phyloP scores from a whole-genome alignment of 2,329 filamentous ascomycete species.

The Alternaria solani region DNA sequence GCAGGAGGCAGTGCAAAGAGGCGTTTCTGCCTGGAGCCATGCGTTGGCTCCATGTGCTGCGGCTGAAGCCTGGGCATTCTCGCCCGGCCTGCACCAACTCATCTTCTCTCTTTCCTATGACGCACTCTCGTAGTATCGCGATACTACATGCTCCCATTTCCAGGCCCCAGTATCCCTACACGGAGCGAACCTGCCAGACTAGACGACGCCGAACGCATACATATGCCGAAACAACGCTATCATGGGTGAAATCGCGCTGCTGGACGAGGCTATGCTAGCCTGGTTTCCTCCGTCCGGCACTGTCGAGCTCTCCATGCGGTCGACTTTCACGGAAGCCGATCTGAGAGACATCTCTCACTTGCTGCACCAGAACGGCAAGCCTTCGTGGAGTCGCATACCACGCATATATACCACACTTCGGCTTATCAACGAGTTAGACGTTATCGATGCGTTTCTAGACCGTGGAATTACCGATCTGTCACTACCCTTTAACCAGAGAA shows the following conservation, averaged over 20 bases:
- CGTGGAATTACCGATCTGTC: no score
- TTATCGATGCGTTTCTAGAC: neutral
- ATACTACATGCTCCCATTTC: neutral
- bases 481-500: rapidly evolving
- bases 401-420: neutral
- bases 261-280: neutral
- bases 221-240: no score
- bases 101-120: neutral
- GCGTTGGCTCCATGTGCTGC: neutral
- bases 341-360: neutral
- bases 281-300: neutral
- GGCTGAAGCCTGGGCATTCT: neutral
- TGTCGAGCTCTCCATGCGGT: neutral
- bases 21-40: neutral
- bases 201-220: neutral
- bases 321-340: neutral
- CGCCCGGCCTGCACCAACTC: neutral
- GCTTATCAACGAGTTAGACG: neutral
- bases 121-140: neutral
- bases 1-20: neutral
- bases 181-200: neutral
- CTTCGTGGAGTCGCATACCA: neutral
- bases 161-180: neutral
- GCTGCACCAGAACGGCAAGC: neutral
- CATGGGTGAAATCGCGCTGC: neutral